Percentiles rank a stretch among this genome's conserved stretches.
These are phyloP conservation scores for Pythium volutum DNA, from an alignment of 352 stramenopile genomes.

Conservation along the genomic window DNA sequence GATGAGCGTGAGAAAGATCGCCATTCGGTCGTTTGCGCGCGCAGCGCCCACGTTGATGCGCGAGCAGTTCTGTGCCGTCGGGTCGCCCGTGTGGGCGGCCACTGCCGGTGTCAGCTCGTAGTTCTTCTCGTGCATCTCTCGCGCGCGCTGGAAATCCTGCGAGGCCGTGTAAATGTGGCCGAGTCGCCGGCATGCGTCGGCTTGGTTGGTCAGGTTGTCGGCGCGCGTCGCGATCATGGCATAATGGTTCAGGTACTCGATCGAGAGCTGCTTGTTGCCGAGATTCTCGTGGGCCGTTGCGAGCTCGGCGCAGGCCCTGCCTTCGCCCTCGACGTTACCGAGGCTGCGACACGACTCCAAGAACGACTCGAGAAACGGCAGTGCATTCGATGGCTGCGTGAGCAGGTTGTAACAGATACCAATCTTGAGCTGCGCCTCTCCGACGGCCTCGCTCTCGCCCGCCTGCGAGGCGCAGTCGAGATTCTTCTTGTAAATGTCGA, in stretches of 20 bases:
- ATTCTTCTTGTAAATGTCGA: conserved; percentile 73
- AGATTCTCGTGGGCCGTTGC: conserved; percentile 85
- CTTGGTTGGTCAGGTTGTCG: conserved; percentile 85
- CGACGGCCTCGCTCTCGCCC: conserved; percentile 51
- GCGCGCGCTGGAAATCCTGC: conserved; percentile 72
- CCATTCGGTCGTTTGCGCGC: conserved; percentile 69
- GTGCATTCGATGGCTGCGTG: conserved; percentile 51
- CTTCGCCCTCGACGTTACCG: conserved; percentile 69
- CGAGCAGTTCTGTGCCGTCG: conserved; percentile 52
- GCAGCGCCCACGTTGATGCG: conserved; percentile 68
- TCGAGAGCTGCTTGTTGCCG: conserved; percentile 71
- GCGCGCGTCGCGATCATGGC: conserved; percentile 70
- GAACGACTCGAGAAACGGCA: conserved; percentile 84
- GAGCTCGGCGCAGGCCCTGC: conserved; percentile 83
- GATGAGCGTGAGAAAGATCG: conserved; percentile 53
- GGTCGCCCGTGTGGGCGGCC: conserved; percentile 36
- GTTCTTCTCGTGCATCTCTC: conserved; percentile 90
- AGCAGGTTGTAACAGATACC: conserved; percentile 73
- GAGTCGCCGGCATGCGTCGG: conserved; percentile 81
- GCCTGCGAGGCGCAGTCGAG: conserved; percentile 69
- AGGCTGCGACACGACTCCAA: conserved; percentile 53
- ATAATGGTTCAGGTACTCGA: conserved; percentile 89
- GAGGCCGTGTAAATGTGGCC: conserved; percentile 82
- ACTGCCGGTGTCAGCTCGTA: conserved; percentile 77
- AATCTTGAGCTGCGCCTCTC: conserved; percentile 71